These are phyloP conservation scores for Pseudozyma sp. DNA, from an alignment of 1,284 basidiomycete species.

Conservation along the genomic window DNA sequence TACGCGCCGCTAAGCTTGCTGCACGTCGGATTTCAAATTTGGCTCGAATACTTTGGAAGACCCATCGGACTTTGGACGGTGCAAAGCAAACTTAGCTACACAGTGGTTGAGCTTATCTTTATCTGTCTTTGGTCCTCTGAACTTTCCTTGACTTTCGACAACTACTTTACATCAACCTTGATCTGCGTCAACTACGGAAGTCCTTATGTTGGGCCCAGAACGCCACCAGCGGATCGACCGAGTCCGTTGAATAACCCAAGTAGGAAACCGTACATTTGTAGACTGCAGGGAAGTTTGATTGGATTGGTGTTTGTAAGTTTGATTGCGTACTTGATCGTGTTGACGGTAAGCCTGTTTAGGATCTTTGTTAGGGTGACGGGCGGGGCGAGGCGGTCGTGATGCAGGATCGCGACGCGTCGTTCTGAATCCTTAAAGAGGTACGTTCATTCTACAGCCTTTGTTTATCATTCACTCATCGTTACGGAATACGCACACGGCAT, in stretches of 20 bases:
- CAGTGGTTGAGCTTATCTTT: conserved; percentile 76
- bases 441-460: not conserved
- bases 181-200: conserved; percentile 73
- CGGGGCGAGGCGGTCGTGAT: conserved; percentile 20
- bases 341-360: conserved; percentile 62
- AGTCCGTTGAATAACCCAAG: conserved; percentile 54
- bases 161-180: conserved; percentile 87
- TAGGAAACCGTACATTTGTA: conserved; percentile 73
- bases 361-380: conserved; percentile 58
- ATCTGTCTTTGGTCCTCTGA: conserved; percentile 93
- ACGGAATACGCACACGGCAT: too few relatives aligned
- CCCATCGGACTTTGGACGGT: conserved; percentile 85
- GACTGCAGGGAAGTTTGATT: conserved; percentile 70
- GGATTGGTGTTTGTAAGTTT: conserved; percentile 72
- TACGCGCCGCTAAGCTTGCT: conserved; percentile 85
- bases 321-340: conserved; percentile 63
- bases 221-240: conserved; percentile 65
- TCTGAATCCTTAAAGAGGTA: not conserved
- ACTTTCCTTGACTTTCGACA: conserved; percentile 86
- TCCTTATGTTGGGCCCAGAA: conserved; percentile 74
- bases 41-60: conserved; percentile 84
- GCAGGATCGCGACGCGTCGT: not conserved
- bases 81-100: conserved; percentile 65
- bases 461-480: too few relatives aligned
- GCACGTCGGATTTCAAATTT: conserved; percentile 77